These are phyloP conservation scores for Barnettozyma salicaria DNA, from an alignment of 805 yeast genomes.

Conservation along the genomic window DNA sequence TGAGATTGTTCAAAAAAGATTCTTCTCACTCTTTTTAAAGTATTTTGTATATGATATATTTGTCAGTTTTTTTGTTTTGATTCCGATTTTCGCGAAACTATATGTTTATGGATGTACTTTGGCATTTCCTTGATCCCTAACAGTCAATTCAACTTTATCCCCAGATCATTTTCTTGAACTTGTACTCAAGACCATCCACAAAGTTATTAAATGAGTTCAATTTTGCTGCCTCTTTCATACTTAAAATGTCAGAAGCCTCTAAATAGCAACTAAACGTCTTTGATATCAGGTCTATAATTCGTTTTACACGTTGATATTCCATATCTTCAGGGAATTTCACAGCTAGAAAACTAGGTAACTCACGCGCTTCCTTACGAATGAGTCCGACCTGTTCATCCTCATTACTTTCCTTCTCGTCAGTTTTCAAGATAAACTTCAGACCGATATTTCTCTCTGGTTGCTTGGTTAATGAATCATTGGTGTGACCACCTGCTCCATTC, in stretches of 20 bases:
- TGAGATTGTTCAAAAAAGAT: background rate
- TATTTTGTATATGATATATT: background rate
- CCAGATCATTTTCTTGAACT: slow-evolving; percentile 36
- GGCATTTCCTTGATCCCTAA: too few relatives aligned
- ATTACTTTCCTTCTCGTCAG: background rate
- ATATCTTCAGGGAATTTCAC: slow-evolving; percentile 23
- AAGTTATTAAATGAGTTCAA: slow-evolving; percentile 25
- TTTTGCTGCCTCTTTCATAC: slow-evolving; percentile 31
- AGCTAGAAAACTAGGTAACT: slow-evolving; percentile 9
- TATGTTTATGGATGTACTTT: too few relatives aligned
- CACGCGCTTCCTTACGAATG: background rate
- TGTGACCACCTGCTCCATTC: slow-evolving; percentile 8
- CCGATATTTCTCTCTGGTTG: slow-evolving; percentile 32
- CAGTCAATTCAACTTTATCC: slow-evolving; percentile 19
- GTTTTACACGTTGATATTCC: slow-evolving; percentile 22
- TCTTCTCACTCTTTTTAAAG: background rate
- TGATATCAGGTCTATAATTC: slow-evolving; percentile 21
- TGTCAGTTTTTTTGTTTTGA: background rate
- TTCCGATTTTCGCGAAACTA: background rate
- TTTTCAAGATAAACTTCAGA: slow-evolving; percentile 18
- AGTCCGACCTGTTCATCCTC: background rate
- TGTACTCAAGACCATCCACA: slow-evolving; percentile 31
- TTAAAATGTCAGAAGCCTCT: slow-evolving; percentile 29
- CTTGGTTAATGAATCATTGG: slow-evolving; percentile 16
- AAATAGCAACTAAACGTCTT: slow-evolving; percentile 21